Base-by-base conservation (phyloP, 2,329 filamentous ascomycete genomes). In the Intubia oerlemansii region DNA sequence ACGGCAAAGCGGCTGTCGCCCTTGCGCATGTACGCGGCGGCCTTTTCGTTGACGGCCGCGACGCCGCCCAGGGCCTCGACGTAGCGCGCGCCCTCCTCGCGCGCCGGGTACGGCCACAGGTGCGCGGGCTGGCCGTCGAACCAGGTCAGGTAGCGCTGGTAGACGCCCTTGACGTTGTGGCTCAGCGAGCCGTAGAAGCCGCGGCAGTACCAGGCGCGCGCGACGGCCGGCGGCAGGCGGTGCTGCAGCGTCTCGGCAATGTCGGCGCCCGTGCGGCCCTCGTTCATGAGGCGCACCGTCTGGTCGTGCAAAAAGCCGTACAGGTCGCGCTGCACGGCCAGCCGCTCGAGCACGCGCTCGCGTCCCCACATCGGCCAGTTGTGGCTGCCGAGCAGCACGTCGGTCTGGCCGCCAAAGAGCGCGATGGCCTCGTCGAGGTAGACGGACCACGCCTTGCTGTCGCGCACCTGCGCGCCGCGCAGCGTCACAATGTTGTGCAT, bases 101-200 rank as follows among this genome's bases (percentile, higher is more conserved):
- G 17, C 2, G 26, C 14, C 24, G 31, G 26, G 23, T 29, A 29
- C 17, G 17, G 18, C 31, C 26, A 26, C 6, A 32, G 31, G 16
- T 32, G 31, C 9, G 30, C 31, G 3, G 31, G 26, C 4, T 28
- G 16, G 22, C 26, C 31, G 16, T 32, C 31, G 14, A 32, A 29
- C 31, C 31, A 32, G 10, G 31, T 32, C 11, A 32, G 18, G 24
- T 29, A 32, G 12, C 31, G 26, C 27, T 29, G 31, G 31, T 26
- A 29, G 18, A 32, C 26, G 18, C 31, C 31, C 19, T 32, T 32
- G 27, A 32, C 31, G 11, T 29, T 32, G 27, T 32, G 31, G 23
- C 13, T 32, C n/a, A 32, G 27, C 13, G 31, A 32, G 10, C 31
- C 27, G 12, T 29, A 29, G 13, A 29, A 29, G 14, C 31, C 26